phyloP scores from a whole-genome alignment of 2,329 filamentous ascomycete species.

The Epichloe elymi region DNA sequence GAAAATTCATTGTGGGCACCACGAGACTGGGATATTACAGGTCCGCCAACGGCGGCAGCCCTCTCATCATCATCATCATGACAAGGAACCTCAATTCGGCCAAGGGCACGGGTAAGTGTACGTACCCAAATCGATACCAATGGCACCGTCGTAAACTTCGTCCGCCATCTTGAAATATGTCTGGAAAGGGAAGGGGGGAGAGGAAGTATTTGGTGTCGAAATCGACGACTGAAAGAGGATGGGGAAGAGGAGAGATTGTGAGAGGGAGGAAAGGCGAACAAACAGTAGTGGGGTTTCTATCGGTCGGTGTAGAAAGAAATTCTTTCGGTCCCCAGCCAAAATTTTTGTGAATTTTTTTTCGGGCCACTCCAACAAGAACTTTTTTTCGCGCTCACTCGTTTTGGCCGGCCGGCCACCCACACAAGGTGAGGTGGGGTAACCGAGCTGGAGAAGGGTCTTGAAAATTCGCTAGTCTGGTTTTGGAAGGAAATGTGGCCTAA shows the following conservation, averaged over 20 bases:
- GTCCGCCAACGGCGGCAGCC: not conserved
- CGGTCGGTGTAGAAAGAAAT: slow-evolving; percentile 25
- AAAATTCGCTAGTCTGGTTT: not conserved
- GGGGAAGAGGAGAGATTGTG: slow-evolving; percentile 12
- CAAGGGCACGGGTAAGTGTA: slow-evolving; percentile 10
- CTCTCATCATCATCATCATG: not conserved
- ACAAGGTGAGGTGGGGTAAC: slow-evolving; percentile 5
- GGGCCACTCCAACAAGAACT: slow-evolving; percentile 3
- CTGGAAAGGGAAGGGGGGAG: slow-evolving; percentile 13
- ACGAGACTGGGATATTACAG: not conserved
- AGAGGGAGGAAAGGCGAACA: slow-evolving; percentile 11
- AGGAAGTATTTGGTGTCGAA: slow-evolving; percentile 6
- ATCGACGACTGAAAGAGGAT: slow-evolving; percentile 11
- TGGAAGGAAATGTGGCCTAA: not conserved
- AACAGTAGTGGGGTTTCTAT: slow-evolving; percentile 21
- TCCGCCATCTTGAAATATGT: slow-evolving; percentile 63
- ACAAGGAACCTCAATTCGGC: not conserved
- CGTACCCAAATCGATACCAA: slow-evolving; percentile 99
- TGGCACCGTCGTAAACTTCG: slow-evolving; percentile 98
- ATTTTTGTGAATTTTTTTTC: slow-evolving; percentile 20
- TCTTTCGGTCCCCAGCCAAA: slow-evolving; percentile 17
- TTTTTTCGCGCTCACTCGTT: slow-evolving; percentile 16
- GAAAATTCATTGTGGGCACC: not conserved
- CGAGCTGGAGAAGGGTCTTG: slow-evolving; percentile 2
- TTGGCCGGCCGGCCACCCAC: not conserved